Evolutionary conservation across 768 basidiomycete species (phyloP), one percentile per base, ranked within the genome.

Genomic region (Mycena haematopus): DNA sequence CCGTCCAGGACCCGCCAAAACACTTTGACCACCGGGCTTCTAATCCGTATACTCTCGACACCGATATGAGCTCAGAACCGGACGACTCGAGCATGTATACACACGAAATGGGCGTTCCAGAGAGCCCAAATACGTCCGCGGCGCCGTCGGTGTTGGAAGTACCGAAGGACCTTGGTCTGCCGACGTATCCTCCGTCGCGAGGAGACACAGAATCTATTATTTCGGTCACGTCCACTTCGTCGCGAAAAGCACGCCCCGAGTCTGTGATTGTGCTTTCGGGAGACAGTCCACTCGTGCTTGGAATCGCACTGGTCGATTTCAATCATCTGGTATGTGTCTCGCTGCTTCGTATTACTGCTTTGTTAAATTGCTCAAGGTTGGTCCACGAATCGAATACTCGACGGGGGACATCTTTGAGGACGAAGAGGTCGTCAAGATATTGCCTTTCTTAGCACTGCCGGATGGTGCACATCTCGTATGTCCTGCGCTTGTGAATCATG

Each of bases 381-480:
- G 97, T 0, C 97, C 97, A 21, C 88, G 86, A 51, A 91, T 99
- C 58, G 95, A 99, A 69, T 91, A 92, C 63, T 86, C 84, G 19
- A 80, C 86, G 69, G 92, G 92, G 3, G 87, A 88, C 3, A 84
- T 96, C 31, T 89, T 92, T 65, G 84, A 92, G 36, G 89, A 99
- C 71, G 92, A 94, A 63, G 93, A 96, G 72, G 81, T 98, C 29
- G 79, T 81, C 35, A 91, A 89, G 73, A 87, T 94, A 35, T 80
- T 99, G 31, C 97, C 97, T 0, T 99, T 99, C 77, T 83, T 99
- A 14, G 97, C 97, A 0, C 82, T 99, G 27, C 97, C 97, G 1
- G 97, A 99, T 70, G 97, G 97, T 19, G 97, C 97, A 11, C 97
- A 99, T 77, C 74, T 97, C 68, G 94, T 96, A 69, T 65, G 89